Evolutionary conservation across 2,329 filamentous ascomycete genomes (phyloP).

Genomic region (Parastagonospora avenae): DNA sequence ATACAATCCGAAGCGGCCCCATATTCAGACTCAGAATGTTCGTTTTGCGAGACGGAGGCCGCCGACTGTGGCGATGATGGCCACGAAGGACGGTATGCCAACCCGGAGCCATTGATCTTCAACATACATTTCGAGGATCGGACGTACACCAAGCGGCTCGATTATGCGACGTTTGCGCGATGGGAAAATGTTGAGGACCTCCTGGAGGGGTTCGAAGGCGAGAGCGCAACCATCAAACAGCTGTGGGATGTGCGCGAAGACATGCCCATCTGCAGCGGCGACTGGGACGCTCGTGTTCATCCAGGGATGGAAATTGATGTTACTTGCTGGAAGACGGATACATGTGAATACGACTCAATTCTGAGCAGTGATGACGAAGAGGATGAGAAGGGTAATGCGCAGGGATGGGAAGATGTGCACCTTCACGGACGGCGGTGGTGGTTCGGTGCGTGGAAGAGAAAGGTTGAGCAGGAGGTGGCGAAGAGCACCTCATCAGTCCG

Average conservation of each 20-base stretch:
- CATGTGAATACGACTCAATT: neutral
- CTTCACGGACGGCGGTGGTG: conserved; percentile 6
- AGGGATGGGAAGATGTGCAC: neutral
- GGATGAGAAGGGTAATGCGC: neutral
- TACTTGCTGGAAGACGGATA: conserved; percentile 2
- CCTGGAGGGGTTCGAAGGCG: conserved; percentile 91
- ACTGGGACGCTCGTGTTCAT: conserved; percentile 23
- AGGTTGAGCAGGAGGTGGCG: conserved; percentile 4
- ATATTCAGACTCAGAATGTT: neutral
- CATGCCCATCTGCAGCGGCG: conserved; percentile 89
- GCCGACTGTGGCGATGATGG: neutral
- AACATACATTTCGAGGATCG: conserved; percentile 7
- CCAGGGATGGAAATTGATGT: conserved; percentile 15
- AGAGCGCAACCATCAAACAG: conserved; percentile 85
- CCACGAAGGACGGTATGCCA: neutral
- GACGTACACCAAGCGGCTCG: conserved; percentile 9
- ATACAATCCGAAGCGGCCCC: neutral
- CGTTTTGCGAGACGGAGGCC: neutral
- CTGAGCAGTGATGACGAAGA: neutral
- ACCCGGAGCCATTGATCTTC: neutral
- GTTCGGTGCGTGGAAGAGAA: conserved; percentile 10
- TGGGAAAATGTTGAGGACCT: conserved; percentile 58
- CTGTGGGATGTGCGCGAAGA: conserved; percentile 69
- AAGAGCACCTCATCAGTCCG: neutral
- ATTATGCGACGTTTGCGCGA: conserved; percentile 12